These are phyloP conservation scores for Collybia nuda DNA, from an alignment of 768 basidiomycete species.

Conservation along the genomic window DNA sequence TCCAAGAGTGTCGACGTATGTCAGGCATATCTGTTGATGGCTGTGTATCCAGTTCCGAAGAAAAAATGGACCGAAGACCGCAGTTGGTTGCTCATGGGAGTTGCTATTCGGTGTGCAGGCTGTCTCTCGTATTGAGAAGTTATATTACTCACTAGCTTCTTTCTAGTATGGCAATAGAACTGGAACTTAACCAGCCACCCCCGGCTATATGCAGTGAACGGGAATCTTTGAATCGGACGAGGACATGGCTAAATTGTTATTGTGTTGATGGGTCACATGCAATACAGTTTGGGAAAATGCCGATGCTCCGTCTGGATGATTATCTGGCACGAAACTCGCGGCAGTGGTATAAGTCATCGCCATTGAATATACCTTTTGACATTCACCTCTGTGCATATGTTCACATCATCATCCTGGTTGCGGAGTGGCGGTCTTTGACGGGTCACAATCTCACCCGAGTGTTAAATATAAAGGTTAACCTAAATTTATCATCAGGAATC, in stretches of 20 bases:
- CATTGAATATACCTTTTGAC: conserved; percentile 38
- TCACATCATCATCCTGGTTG: conserved; percentile 49
- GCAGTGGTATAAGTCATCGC: conserved; percentile 46
- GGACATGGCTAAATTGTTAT: conserved; percentile 77
- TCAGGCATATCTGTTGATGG: conserved; percentile 73
- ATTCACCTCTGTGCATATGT: conserved; percentile 54
- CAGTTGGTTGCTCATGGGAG: conserved; percentile 71
- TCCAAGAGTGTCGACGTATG: conserved; percentile 73
- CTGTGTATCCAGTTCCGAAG: conserved; percentile 60
- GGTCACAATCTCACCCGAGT: too few relatives aligned
- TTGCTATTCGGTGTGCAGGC: conserved; percentile 56
- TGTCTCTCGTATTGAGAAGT: neutral
- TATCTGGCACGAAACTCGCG: conserved; percentile 50
- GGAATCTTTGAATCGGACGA: conserved; percentile 66
- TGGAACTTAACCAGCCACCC: conserved; percentile 62
- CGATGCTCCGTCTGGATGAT: conserved; percentile 65
- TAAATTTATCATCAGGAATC: too few relatives aligned
- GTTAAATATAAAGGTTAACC: too few relatives aligned
- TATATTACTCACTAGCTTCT: neutral
- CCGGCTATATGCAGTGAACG: conserved; percentile 51
- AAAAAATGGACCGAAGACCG: conserved; percentile 70
- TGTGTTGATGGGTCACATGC: conserved; percentile 74
- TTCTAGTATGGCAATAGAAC: conserved; percentile 66
- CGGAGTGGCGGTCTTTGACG: conserved; percentile 35
- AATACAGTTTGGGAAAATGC: conserved; percentile 75